Evolutionary conservation across 148 eudicot genomes (phyloP), one percentile per base, ranked within the genome.

Genomic region (Nyssa sinensis): DNA sequence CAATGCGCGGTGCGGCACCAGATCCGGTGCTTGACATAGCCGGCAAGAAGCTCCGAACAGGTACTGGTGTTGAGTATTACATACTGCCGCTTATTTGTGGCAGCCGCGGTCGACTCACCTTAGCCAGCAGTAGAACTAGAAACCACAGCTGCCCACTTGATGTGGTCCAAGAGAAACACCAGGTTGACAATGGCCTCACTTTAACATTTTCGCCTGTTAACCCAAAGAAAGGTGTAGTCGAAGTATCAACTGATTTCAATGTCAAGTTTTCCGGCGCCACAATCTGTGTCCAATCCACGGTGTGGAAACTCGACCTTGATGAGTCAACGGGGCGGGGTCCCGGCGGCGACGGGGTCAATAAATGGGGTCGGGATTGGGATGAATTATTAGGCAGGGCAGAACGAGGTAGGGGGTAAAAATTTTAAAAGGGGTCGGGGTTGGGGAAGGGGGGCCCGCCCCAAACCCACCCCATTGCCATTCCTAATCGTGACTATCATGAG

Each of bases 281-380:
- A 7, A 53, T 70, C 19, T 83, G 89, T 58, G 83, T 51, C 5
- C 78, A 75, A 5, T 78, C 89, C 8, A 78, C 79, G 5, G 81
- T 81, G 33, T 86, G 86, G 89, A 81, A n/a, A 66, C 82, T 86
- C 29, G 76, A 23, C 0, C 66, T 51, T 17, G 82, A 82, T 5
- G 81, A 80, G 28, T 68, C 80, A 2, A 71, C 58, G 9, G 68
- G 64, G 30, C 55, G 39, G 21, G 76, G 77, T 27, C 78, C 64
- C 53, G n/a, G 47, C 83, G 49, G 69, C 77, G 4, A 70, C 70
- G 0, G 84, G 86, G 88, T 0, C 75, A 2, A 81, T 82, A 60
- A 83, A 78, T 37, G 83, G 86, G 88, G 87, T 89, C 71, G 87
- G 73, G 86, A 80, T 89, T 3, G 89, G 80, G 63, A 74, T n/a